These are phyloP conservation scores for Puccinia coronata DNA, from an alignment of 1,284 basidiomycete species.

Conservation along the genomic window DNA sequence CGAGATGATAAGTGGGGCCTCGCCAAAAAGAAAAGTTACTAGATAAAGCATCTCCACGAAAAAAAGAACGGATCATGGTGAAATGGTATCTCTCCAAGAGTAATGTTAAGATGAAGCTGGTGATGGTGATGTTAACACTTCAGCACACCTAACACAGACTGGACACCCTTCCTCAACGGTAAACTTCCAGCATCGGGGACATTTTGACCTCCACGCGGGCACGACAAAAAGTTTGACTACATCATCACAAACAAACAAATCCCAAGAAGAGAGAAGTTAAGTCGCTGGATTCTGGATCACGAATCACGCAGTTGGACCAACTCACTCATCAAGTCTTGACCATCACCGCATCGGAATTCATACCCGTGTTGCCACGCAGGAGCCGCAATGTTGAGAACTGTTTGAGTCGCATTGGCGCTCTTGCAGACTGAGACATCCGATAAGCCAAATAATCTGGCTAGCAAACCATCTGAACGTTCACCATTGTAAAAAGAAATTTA, in stretches of 20 bases:
- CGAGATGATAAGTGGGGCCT: too few relatives aligned
- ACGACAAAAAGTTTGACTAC: slow-evolving; percentile 35
- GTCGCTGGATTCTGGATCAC: background rate
- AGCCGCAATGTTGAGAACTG: slow-evolving; percentile 22
- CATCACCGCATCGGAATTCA: slow-evolving; percentile 1
- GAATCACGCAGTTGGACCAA: background rate
- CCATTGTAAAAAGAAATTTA: background rate
- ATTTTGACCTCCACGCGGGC: slow-evolving; percentile 47
- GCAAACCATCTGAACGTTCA: slow-evolving; percentile 13
- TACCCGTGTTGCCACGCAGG: slow-evolving; percentile 38
- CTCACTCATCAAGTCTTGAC: slow-evolving; percentile 24
- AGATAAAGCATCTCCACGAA: too few relatives aligned
- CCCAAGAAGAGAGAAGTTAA: background rate
- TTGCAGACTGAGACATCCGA: slow-evolving; percentile 45
- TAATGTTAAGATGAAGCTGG: background rate
- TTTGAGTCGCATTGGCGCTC: slow-evolving; percentile 27
- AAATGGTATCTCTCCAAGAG: background rate
- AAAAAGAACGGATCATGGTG: too few relatives aligned
- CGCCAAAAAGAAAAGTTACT: too few relatives aligned
- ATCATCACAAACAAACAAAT: background rate
- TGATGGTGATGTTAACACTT: slow-evolving; percentile 27
- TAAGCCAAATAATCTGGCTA: slow-evolving; percentile 35
- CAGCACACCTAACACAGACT: slow-evolving; percentile 38
- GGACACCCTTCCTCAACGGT: slow-evolving; percentile 26
- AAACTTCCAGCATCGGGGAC: slow-evolving; percentile 46